phyloP scores from a whole-genome alignment of 257 asterid genomes.

The Solanum sejunctum region DNA sequence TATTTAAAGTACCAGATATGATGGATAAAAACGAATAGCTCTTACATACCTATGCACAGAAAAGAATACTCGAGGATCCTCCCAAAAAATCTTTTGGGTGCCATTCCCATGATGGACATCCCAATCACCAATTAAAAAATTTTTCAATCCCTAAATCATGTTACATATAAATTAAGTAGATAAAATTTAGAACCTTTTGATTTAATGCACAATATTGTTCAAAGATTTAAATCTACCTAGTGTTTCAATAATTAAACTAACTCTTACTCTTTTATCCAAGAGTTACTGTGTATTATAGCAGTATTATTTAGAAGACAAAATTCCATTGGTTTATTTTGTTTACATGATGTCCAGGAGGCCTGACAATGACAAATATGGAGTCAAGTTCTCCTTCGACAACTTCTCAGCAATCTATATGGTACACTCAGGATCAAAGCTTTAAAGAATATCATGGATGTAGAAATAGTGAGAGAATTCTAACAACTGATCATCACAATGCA shows the following conservation, averaged over 20 bases:
- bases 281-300: conserved; percentile 60
- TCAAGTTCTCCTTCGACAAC: too few relatives aligned
- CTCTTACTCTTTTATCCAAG: conserved; percentile 63
- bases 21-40: background rate
- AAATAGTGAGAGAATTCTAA: background rate
- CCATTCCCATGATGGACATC: too few relatives aligned
- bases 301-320: conserved; percentile 87
- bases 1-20: background rate
- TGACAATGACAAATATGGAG: too few relatives aligned
- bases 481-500: background rate
- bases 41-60: too few relatives aligned
- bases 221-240: background rate
- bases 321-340: conserved; percentile 79
- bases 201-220: background rate
- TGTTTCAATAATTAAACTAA: background rate
- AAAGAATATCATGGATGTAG: too few relatives aligned
- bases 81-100: too few relatives aligned
- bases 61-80: too few relatives aligned
- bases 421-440: too few relatives aligned
- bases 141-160: conserved; percentile 44
- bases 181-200: background rate
- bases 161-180: conserved; percentile 17
- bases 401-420: too few relatives aligned
- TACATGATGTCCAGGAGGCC: conserved; percentile 25
- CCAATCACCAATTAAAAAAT: too few relatives aligned